Percentiles rank a stretch among this genome's conserved stretches.
Evolutionary conservation across 345 rosid species (phyloP).

Genomic region (Tarenaya hassleriana): DNA sequence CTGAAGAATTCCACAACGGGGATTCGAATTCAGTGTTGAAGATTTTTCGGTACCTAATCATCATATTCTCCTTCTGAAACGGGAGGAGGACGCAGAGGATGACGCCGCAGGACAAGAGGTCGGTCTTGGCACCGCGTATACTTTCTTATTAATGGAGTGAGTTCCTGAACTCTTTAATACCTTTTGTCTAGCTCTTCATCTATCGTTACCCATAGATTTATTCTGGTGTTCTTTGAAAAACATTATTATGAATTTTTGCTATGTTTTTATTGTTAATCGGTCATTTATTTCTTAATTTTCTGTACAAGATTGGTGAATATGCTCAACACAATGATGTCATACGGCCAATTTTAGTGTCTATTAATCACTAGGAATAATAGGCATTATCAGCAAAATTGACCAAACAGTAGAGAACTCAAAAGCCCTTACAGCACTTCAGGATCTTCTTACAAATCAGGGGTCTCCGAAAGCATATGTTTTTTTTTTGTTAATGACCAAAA

Average conservation of each 20-base stretch:
- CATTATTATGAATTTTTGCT: background rate
- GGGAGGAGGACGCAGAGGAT: too few species aligned
- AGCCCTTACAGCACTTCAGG: slow-evolving; percentile 95
- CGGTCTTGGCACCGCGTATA: too few species aligned
- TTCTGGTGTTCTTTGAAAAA: background rate
- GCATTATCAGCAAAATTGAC: slow-evolving; percentile 87
- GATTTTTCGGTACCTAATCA: background rate
- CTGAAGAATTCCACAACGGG: too few species aligned
- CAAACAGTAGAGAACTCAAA: slow-evolving; percentile 82
- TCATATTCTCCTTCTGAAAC: background rate
- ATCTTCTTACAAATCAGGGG: slow-evolving; percentile 84
- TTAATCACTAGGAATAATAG: slow-evolving; percentile 82
- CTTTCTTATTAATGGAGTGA: slow-evolving; percentile 43
- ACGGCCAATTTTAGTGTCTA: slow-evolving; percentile 79
- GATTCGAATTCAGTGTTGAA: background rate
- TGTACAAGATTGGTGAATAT: slow-evolving; percentile 61
- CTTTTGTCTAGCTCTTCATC: background rate
- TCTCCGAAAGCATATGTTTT: slow-evolving; percentile 33
- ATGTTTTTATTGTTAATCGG: slow-evolving; percentile 14
- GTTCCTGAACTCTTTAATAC: slow-evolving; percentile 24
- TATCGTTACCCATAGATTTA: slow-evolving; percentile 7
- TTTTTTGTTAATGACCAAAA: slow-evolving; percentile 29
- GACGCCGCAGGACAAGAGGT: too few species aligned
- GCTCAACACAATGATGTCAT: slow-evolving; percentile 85
- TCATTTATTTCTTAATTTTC: slow-evolving; percentile 18